These are phyloP conservation scores for Sonneratia alba DNA, from an alignment of 345 rosid genomes.

Conservation along the genomic window DNA sequence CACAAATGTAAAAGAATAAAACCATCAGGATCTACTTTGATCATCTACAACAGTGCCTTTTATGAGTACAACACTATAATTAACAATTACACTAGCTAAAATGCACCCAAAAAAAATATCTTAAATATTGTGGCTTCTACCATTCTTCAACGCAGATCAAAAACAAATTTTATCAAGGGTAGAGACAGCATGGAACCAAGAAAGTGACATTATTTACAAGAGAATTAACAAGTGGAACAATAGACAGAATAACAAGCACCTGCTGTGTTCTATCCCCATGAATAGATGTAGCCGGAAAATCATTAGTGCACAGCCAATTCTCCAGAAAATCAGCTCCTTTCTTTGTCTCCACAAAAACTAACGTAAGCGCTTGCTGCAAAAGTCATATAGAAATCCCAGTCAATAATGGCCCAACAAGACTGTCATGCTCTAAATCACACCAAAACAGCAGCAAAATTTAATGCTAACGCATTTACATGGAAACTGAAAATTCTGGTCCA, in stretches of 20 bases:
- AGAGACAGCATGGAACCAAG: neutral
- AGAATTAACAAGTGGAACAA: neutral
- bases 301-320: constrained; percentile 74
- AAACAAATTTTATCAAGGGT: neutral
- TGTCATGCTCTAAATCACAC: neutral
- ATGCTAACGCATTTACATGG: neutral
- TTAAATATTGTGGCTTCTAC: neutral
- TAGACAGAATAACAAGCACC: constrained; percentile 20
- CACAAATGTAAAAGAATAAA: too few relatives aligned
- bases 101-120: neutral
- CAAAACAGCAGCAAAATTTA: neutral
- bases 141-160: neutral
- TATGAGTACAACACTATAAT: too few relatives aligned
- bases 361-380: constrained; percentile 86
- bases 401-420: neutral
- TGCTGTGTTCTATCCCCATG: constrained; percentile 98
- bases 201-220: neutral
- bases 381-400: neutral
- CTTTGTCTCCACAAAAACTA: constrained; percentile 98
- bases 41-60: too few relatives aligned
- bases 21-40: too few relatives aligned
- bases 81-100: neutral
- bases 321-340: constrained; percentile 92
- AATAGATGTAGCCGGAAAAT: constrained; percentile 88
- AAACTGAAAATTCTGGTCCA: neutral